phyloP scores from a whole-genome alignment of 441 rosid genomes.

The Brassica hybrid region DNA sequence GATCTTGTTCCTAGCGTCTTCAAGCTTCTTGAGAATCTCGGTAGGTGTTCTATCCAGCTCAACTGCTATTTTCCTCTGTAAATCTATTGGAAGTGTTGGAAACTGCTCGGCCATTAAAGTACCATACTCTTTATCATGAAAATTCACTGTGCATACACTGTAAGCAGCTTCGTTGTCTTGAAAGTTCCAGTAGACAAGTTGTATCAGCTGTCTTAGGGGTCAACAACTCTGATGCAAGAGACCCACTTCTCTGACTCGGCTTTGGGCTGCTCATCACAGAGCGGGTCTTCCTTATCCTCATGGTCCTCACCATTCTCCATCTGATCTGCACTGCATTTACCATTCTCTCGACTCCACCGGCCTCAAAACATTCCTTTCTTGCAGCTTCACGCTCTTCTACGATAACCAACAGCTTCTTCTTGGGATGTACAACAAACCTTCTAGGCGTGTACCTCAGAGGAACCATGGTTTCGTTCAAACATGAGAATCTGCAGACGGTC shows the following conservation, averaged over 20 bases:
- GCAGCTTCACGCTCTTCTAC: conserved; percentile 97
- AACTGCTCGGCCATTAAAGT: conserved; percentile 94
- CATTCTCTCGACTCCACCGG: conserved; percentile 83
- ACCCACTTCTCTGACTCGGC: conserved; percentile 91
- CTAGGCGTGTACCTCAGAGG: conserved; percentile 96
- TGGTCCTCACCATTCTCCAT: conserved; percentile 90
- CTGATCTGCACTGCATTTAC: conserved; percentile 60
- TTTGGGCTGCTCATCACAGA: conserved; percentile 97
- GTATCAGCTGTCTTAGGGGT: conserved; percentile 79
- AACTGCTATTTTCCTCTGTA: conserved; percentile 91
- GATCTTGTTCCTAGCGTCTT: conserved; percentile 86
- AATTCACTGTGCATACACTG: conserved; percentile 88
- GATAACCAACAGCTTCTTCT: conserved; percentile 74
- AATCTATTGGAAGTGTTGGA: conserved; percentile 83
- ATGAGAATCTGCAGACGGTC: conserved; percentile 93
- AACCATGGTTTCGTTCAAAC: conserved; percentile 79
- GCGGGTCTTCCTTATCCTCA: conserved; percentile 79
- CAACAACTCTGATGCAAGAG: conserved; percentile 96
- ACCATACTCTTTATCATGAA: conserved; percentile 94
- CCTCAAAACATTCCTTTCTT: conserved; percentile 85
- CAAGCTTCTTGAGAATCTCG: conserved; percentile 96
- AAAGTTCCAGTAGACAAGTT: conserved; percentile 88
- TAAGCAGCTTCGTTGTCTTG: conserved; percentile 98
- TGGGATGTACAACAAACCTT: conserved; percentile 83
- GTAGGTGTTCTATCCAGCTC: conserved; percentile 96